These are phyloP conservation scores for Aspergillus biplanus DNA, from an alignment of 495 filamentous ascomycete species.

Conservation along the genomic window DNA sequence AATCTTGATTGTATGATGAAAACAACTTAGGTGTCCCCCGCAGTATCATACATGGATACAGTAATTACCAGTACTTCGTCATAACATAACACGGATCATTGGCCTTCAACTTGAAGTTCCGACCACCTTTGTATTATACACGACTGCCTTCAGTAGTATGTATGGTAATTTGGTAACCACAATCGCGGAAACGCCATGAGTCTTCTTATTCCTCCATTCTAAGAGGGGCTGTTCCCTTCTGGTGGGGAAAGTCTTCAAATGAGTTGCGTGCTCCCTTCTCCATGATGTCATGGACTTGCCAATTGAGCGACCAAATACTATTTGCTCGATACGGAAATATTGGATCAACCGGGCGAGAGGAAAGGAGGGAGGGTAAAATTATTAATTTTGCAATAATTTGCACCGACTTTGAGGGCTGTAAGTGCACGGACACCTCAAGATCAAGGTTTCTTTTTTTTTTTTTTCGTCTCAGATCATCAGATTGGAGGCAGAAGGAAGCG, in stretches of 20 bases:
- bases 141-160: constrained; percentile 5
- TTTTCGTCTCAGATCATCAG: not conserved
- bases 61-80: constrained; percentile 2
- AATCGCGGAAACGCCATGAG: constrained; percentile 12
- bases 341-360: not conserved
- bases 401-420: no score
- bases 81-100: constrained; percentile 5
- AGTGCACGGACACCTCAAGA: not conserved
- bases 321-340: not conserved
- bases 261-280: constrained; percentile 23
- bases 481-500: not conserved
- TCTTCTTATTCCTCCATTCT: constrained; percentile 12
- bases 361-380: no score
- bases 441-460: not conserved
- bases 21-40: not conserved
- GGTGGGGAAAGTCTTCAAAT: constrained; percentile 11
- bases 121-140: not conserved
- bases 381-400: not conserved
- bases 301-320: not conserved
- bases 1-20: not conserved
- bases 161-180: constrained; percentile 17
- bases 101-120: no score
- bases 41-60: not conserved
- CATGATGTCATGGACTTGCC: constrained; percentile 25
- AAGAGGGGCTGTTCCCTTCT: constrained; percentile 5